phyloP scores from a whole-genome alignment of 2,329 filamentous ascomycete species.

The Penicillium oxalicum region DNA sequence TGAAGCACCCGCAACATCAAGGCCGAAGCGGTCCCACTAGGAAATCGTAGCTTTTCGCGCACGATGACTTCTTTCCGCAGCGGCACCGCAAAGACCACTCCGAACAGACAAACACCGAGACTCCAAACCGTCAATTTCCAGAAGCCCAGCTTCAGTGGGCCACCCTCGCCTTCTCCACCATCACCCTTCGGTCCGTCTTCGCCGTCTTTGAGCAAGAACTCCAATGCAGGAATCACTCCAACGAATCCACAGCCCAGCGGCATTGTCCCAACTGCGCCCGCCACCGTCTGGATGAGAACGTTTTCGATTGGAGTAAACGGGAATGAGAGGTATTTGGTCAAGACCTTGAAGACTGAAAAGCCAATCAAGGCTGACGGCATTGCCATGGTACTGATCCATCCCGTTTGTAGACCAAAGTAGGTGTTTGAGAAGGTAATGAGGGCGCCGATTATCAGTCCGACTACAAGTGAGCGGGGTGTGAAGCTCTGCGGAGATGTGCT shows the following conservation, averaged over 20 bases:
- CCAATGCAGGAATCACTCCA: conserved; percentile 86
- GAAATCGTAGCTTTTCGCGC: conserved; percentile 84
- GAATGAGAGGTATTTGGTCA: conserved; percentile 65
- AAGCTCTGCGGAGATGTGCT: conserved; percentile 56
- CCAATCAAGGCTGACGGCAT: conserved; percentile 94
- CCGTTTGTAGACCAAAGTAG: conserved; percentile 95
- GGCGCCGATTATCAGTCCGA: conserved; percentile 76
- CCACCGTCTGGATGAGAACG: conserved; percentile 91
- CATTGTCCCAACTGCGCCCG: conserved; percentile 94
- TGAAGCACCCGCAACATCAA: conserved; percentile 88
- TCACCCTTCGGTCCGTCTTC: conserved; percentile 76
- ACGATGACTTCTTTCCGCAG: conserved; percentile 88
- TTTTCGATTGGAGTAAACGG: conserved; percentile 95
- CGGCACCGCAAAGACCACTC: conserved; percentile 92
- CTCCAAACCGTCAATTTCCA: conserved; percentile 85
- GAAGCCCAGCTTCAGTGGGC: conserved; percentile 65
- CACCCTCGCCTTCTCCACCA: conserved; percentile 64
- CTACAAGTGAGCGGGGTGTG: conserved; percentile 71
- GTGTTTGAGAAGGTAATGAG: conserved; percentile 96
- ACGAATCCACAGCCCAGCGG: conserved; percentile 93
- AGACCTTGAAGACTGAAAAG: conserved; percentile 82
- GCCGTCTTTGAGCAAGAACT: conserved; percentile 70
- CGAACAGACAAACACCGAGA: conserved; percentile 89
- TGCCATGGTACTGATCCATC: conserved; percentile 81
- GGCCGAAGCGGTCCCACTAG: conserved; percentile 90